Percentiles rank a stretch among this genome's conserved stretches.
Conservation (phyloP, 2,329 filamentous ascomycete species). For the Colletotrichum eremochloae region DNA sequence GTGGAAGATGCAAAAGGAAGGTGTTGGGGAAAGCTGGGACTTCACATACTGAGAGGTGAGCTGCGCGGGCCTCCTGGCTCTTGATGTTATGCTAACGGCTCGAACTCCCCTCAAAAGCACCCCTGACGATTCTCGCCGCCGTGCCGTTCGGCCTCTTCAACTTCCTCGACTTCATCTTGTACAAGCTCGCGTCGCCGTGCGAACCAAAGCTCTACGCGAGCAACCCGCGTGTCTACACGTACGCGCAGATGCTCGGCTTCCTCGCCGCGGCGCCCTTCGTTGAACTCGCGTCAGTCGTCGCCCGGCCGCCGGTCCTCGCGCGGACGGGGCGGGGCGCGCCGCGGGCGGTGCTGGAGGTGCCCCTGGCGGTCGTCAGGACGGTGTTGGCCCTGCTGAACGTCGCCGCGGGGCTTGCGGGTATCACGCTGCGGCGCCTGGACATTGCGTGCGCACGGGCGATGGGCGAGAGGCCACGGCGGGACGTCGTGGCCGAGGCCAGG, state of each 20-base stretch:
- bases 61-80: background rate
- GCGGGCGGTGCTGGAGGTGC: background rate
- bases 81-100: conserved; percentile 6
- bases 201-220: conserved; percentile 36
- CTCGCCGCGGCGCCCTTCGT: conserved; percentile 13
- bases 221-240: conserved; percentile 33
- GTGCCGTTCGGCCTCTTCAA: conserved; percentile 37
- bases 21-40: background rate
- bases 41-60: conserved; percentile 37
- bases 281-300: conserved; percentile 14
- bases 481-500: conserved; percentile 36
- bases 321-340: too few species aligned
- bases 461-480: conserved; percentile 27
- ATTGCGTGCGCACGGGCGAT: conserved; percentile 7
- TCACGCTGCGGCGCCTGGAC: conserved; percentile 18
- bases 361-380: conserved; percentile 4
- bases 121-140: conserved; percentile 29
- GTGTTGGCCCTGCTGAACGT: conserved; percentile 23
- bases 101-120: conserved; percentile 8
- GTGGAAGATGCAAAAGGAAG: background rate
- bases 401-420: background rate
- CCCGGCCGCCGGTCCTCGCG: conserved; percentile 12
- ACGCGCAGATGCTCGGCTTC: conserved; percentile 32
- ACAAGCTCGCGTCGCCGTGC: conserved; percentile 28
- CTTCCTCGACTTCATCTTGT: conserved; percentile 35